A percentile compares a stretch with the other conserved stretches of the same genome.
phyloP scores from a whole-genome alignment of 495 filamentous ascomycete species.

The Podospora conica region DNA sequence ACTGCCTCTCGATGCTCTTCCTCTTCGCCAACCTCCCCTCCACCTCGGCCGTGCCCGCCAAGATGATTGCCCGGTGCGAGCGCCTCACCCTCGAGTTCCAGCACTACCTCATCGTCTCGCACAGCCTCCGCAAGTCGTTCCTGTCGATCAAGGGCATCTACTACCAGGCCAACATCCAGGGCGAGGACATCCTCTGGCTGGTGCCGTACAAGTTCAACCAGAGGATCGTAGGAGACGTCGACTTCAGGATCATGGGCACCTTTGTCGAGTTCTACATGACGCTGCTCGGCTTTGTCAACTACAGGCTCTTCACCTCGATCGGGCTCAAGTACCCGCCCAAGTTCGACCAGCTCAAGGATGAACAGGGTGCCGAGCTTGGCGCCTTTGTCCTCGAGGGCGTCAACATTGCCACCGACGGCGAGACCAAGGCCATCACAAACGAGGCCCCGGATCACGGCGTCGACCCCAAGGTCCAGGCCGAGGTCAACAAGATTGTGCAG shows the following conservation, averaged over 20 bases:
- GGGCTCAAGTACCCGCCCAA: slow-evolving; percentile 92
- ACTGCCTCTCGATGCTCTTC: slow-evolving; percentile 94
- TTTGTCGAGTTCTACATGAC: slow-evolving; percentile 99
- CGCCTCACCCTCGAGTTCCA: slow-evolving; percentile 88
- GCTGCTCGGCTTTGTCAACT: slow-evolving; percentile 91
- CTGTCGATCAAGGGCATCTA: slow-evolving; percentile 99
- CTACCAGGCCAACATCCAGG: slow-evolving; percentile 96
- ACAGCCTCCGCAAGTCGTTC: slow-evolving; percentile 90
- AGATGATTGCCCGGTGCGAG: slow-evolving; percentile 90
- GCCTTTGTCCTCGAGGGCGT: slow-evolving; percentile 78
- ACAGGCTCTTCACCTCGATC: slow-evolving; percentile 80
- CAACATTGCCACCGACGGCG: slow-evolving; percentile 49
- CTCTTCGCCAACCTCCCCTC: slow-evolving; percentile 96
- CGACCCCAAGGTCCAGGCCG: slow-evolving; percentile 49
- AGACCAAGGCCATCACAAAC: slow-evolving; percentile 49
- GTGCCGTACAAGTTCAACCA: slow-evolving; percentile 97
- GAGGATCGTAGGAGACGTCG: slow-evolving; percentile 81
- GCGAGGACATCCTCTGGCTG: slow-evolving; percentile 96
- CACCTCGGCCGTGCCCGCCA: slow-evolving; percentile 75
- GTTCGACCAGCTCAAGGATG: slow-evolving; percentile 81
- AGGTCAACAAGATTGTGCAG: slow-evolving; percentile 49
- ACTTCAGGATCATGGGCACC: slow-evolving; percentile 98
- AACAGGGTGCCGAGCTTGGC: slow-evolving; percentile 82
- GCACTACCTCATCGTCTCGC: slow-evolving; percentile 88
- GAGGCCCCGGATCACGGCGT: slow-evolving; percentile 39